A percentile compares a stretch with the other conserved stretches of the same genome.
Conservation (phyloP, 139 green algal species). For the Micractinium sp. region DNA sequence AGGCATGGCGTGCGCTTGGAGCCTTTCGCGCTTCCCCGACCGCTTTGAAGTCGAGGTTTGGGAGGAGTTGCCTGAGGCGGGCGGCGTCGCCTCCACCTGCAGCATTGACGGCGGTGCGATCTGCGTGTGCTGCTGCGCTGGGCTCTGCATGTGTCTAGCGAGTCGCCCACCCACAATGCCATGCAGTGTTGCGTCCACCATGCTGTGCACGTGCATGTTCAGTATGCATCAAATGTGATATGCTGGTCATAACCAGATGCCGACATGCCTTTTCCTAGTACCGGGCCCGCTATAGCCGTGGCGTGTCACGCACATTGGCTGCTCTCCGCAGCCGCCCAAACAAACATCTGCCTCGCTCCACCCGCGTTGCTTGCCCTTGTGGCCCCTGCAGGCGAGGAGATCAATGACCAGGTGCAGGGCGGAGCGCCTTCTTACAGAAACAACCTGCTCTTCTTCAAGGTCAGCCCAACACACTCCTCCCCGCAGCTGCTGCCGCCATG, state of each 20-base stretch:
- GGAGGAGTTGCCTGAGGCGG: constrained; percentile 61
- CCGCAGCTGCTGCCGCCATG: background rate
- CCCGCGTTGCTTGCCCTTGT: background rate
- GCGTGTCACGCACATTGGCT: no score
- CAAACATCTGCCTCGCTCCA: background rate
- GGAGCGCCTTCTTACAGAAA: constrained; percentile 71
- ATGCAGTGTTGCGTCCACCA: no score
- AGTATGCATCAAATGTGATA: no score
- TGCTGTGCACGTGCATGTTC: background rate
- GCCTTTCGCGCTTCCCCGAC: constrained; percentile 60
- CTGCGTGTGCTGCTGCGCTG: background rate
- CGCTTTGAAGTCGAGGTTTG: constrained; percentile 70
- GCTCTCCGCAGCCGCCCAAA: no score
- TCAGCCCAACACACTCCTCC: background rate
- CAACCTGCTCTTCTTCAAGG: constrained; percentile 63
- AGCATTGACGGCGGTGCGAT: constrained; percentile 36
- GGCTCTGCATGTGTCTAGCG: background rate
- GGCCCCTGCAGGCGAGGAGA: constrained; percentile 39
- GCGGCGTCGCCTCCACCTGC: constrained; percentile 62
- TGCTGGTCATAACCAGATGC: no score
- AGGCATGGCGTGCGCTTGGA: constrained; percentile 73
- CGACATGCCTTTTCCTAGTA: no score
- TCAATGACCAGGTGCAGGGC: constrained; percentile 80
- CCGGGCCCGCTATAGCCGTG: no score
- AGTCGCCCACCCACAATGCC: no score